Conservation (phyloP, 306 rosid genomes). For the Castanea sativa region DNA sequence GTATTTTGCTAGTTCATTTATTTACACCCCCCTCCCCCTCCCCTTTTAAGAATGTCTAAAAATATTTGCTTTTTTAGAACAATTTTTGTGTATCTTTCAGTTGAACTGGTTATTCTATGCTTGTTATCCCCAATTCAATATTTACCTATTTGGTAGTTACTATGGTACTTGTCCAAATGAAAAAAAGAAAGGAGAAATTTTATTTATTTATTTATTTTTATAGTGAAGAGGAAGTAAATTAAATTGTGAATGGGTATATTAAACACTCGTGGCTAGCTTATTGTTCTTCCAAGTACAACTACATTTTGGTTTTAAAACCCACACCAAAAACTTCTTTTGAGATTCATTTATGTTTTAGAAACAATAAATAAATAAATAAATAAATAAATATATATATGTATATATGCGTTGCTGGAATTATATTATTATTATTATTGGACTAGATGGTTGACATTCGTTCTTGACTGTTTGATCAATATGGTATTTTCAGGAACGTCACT, state of each 20-base stretch:
- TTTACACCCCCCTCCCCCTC: background rate
- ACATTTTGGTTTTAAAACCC: background rate
- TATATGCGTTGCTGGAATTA: background rate
- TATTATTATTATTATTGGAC: background rate
- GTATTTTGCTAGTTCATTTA: background rate
- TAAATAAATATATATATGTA: background rate
- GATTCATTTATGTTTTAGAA: background rate
- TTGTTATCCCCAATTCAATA: background rate
- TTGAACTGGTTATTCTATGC: background rate
- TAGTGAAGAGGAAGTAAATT: background rate
- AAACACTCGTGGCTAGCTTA: background rate
- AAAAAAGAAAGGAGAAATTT: background rate
- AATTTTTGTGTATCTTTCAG: too few relatives aligned
- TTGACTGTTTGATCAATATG: conserved; percentile 22
- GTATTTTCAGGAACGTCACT: conserved; percentile 82
- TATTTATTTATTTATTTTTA: background rate
- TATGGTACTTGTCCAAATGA: background rate
- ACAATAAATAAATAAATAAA: background rate
- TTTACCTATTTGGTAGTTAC: background rate
- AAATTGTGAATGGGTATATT: background rate
- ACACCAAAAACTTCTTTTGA: background rate
- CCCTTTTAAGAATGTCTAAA: background rate
- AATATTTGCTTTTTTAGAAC: too few relatives aligned
- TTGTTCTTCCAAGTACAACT: too few relatives aligned
- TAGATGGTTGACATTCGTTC: background rate